Evolutionary conservation across 257 asterid species (phyloP).

Genomic region (Plectranthus barbatus): DNA sequence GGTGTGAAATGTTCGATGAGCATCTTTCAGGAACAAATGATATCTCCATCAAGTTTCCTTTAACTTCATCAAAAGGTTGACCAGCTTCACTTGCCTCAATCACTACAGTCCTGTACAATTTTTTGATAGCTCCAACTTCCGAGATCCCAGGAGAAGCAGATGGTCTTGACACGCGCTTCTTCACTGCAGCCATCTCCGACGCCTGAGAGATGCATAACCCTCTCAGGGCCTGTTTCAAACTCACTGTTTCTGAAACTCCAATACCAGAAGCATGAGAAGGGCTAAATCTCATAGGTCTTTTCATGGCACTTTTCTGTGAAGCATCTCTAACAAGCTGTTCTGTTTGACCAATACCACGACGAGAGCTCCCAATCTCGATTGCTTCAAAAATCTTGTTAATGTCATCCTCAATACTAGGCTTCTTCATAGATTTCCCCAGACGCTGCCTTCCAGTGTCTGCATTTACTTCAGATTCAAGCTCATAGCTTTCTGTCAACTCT

Average conservation of each 20-base stretch:
- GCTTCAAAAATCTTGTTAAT: constrained; percentile 75
- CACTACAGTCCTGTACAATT: constrained; percentile 31
- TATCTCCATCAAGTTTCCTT: constrained; percentile 43
- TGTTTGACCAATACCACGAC: constrained; percentile 24
- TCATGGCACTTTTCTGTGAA: constrained; percentile 62
- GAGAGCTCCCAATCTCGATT: constrained; percentile 42
- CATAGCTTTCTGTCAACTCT: constrained; percentile 38
- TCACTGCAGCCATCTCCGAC: constrained; percentile 86
- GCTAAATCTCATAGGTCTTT: constrained; percentile 62
- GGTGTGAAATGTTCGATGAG: constrained; percentile 22
- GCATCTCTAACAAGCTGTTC: constrained; percentile 29
- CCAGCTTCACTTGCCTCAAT: constrained; percentile 30
- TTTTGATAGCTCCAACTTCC: constrained; percentile 40
- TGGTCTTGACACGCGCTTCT: constrained; percentile 47
- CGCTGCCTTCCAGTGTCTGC: constrained; percentile 17
- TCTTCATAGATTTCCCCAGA: constrained; percentile 23
- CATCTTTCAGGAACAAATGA: constrained; percentile 48
- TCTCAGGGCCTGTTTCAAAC: constrained; percentile 89
- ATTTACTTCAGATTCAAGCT: constrained; percentile 20
- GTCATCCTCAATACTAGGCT: constrained; percentile 42
- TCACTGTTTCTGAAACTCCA: constrained; percentile 60
- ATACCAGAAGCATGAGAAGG: constrained; percentile 50
- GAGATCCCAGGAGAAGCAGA: constrained; percentile 37
- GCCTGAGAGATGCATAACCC: constrained; percentile 96
- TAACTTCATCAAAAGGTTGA: constrained; percentile 24